These are phyloP conservation scores for Ogataea methylovora DNA, from an alignment of 805 yeast species.

Conservation along the genomic window DNA sequence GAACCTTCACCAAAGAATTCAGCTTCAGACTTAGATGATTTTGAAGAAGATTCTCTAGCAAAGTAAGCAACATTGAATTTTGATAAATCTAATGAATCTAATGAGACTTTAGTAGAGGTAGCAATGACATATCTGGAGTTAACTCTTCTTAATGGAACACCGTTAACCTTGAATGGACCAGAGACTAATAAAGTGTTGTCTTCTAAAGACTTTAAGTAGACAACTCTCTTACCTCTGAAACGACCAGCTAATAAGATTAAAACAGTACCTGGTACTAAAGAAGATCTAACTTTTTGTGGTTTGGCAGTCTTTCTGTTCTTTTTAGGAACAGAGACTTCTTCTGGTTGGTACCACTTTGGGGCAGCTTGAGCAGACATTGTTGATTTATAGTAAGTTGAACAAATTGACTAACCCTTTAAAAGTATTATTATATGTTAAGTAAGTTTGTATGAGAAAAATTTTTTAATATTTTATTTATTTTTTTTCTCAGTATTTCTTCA, in stretches of 20 bases:
- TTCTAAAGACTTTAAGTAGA: slow-evolving; percentile 91
- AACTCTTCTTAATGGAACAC: slow-evolving; percentile 99
- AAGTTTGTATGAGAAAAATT: no score
- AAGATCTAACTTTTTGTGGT: slow-evolving; percentile 93
- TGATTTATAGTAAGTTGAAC: no score
- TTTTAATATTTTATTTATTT: no score
- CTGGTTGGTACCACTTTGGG: slow-evolving; percentile 92
- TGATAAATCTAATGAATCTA: slow-evolving; percentile 73
- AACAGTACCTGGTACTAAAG: slow-evolving; percentile 29
- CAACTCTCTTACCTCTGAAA: slow-evolving; percentile 99
- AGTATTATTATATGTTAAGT: no score
- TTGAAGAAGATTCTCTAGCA: slow-evolving; percentile 86
- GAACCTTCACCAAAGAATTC: slow-evolving; percentile 77
- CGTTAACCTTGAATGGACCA: slow-evolving; percentile 99
- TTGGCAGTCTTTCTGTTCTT: slow-evolving; percentile 85
- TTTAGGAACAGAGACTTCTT: slow-evolving; percentile 82
- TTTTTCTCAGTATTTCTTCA: no score
- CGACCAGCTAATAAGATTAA: slow-evolving; percentile 97
- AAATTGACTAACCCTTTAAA: no score
- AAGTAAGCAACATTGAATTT: slow-evolving; percentile 94
- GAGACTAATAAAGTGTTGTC: slow-evolving; percentile 96
- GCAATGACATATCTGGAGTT: slow-evolving; percentile 98
- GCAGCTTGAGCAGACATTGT: slow-evolving; percentile 47
- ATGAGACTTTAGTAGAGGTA: slow-evolving; percentile 85
- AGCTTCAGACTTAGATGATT: slow-evolving; percentile 82